Percentiles rank a stretch among this genome's conserved stretches.
phyloP scores from a whole-genome alignment of 148 eudicot species.

The Mesembryanthemum crystallinum region DNA sequence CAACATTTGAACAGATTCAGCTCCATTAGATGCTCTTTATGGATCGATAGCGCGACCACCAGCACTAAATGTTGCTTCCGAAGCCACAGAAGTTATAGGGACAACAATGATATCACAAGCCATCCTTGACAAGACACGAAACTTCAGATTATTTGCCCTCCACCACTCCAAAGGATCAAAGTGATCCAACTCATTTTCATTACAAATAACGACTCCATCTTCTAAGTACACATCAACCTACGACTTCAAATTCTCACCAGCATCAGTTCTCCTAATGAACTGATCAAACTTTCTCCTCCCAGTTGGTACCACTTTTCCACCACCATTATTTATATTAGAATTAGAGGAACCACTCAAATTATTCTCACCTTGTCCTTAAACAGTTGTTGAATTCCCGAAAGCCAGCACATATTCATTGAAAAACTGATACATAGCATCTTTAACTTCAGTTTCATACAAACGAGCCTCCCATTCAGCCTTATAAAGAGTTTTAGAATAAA shows the following conservation, averaged over 20 bases:
- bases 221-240: background rate
- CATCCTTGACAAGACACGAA: background rate
- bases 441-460: background rate
- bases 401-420: constrained; percentile 13
- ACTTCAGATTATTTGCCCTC: background rate
- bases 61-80: background rate
- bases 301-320: too few relatives aligned
- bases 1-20: background rate
- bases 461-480: too few relatives aligned
- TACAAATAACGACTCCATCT: background rate
- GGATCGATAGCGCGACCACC: background rate
- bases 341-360: too few relatives aligned
- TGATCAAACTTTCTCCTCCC: too few relatives aligned
- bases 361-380: too few relatives aligned
- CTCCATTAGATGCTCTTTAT: background rate
- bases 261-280: too few relatives aligned
- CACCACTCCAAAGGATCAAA: background rate
- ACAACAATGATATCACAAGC: background rate
- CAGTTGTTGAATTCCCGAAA: too few relatives aligned
- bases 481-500: too few relatives aligned
- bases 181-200: background rate
- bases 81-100: background rate
- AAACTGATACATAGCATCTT: background rate
- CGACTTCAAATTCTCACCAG: too few relatives aligned
- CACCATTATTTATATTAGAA: too few relatives aligned